These are phyloP conservation scores for Aphanoascus verrucosus DNA, from an alignment of 2,329 filamentous ascomycete species.

Conservation along the genomic window DNA sequence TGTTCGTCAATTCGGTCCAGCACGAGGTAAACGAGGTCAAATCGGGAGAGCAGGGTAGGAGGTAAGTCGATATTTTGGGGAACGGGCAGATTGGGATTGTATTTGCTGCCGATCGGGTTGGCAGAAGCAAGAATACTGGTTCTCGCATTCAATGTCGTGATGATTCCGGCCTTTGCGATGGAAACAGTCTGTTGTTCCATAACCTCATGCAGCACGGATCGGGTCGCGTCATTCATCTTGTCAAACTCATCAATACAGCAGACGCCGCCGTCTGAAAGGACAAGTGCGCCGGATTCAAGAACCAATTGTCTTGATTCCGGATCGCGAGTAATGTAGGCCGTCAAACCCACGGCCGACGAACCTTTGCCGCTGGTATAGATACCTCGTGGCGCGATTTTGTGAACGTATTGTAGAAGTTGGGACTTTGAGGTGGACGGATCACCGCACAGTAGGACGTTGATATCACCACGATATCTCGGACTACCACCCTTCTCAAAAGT, in stretches of 20 bases:
- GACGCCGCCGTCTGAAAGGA: constrained; percentile 62
- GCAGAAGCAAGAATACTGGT: constrained; percentile 94
- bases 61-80: constrained; percentile 97
- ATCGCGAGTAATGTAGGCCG: constrained; percentile 65
- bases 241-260: constrained; percentile 74
- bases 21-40: constrained; percentile 93
- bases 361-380: constrained; percentile 69
- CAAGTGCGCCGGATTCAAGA: constrained; percentile 62
- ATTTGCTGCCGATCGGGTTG: constrained; percentile 95
- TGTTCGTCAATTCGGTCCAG: constrained; percentile 89
- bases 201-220: constrained; percentile 66
- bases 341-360: constrained; percentile 64
- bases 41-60: constrained; percentile 86
- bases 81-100: constrained; percentile 90
- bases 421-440: constrained; percentile 96
- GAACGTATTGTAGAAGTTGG: constrained; percentile 84
- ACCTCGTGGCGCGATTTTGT: constrained; percentile 90
- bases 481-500: constrained; percentile 93
- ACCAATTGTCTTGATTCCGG: constrained; percentile 63
- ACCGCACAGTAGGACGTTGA: constrained; percentile 92
- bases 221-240: constrained; percentile 66
- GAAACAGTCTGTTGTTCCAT: constrained; percentile 75
- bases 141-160: constrained; percentile 82
- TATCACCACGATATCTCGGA: constrained; percentile 91
- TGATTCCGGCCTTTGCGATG: constrained; percentile 67